A percentile compares a stretch with the other conserved stretches of the same genome.
Evolutionary conservation across 352 stramenopile species (phyloP).

Genomic region (Phytophthora brassicae): DNA sequence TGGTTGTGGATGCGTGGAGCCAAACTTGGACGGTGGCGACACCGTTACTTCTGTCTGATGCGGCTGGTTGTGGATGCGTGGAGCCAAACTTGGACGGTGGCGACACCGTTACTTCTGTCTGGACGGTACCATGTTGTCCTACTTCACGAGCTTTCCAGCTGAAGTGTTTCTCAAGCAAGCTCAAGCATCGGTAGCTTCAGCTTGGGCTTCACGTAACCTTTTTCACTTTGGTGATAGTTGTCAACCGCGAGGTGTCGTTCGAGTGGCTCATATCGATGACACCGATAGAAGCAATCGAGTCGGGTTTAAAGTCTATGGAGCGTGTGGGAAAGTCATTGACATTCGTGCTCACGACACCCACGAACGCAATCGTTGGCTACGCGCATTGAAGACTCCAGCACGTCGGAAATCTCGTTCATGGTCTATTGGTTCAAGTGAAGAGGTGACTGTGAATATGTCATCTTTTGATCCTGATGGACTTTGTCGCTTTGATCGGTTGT

Average conservation of each 20-base stretch:
- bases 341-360: constrained; percentile 65
- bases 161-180: constrained; percentile 75
- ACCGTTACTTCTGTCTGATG: constrained; percentile 79
- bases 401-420: constrained; percentile 64
- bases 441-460: constrained; percentile 55
- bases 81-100: constrained; percentile 58
- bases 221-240: constrained; percentile 57
- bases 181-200: constrained; percentile 24
- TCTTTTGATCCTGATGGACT: constrained; percentile 58
- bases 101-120: constrained; percentile 77
- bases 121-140: constrained; percentile 64
- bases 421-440: constrained; percentile 50
- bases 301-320: constrained; percentile 72
- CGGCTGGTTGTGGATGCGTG: constrained; percentile 83
- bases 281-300: constrained; percentile 46
- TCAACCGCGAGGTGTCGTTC: constrained; percentile 62
- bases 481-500: constrained; percentile 60
- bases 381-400: constrained; percentile 59
- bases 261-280: constrained; percentile 74
- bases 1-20: constrained; percentile 81
- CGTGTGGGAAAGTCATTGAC: constrained; percentile 66
- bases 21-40: constrained; percentile 62
- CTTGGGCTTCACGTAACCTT: constrained; percentile 30
- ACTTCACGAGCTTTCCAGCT: constrained; percentile 70
- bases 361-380: constrained; percentile 70